These are phyloP conservation scores for Cryoendolithus antarcticus DNA, from an alignment of 2,329 filamentous ascomycete species.

Conservation along the genomic window DNA sequence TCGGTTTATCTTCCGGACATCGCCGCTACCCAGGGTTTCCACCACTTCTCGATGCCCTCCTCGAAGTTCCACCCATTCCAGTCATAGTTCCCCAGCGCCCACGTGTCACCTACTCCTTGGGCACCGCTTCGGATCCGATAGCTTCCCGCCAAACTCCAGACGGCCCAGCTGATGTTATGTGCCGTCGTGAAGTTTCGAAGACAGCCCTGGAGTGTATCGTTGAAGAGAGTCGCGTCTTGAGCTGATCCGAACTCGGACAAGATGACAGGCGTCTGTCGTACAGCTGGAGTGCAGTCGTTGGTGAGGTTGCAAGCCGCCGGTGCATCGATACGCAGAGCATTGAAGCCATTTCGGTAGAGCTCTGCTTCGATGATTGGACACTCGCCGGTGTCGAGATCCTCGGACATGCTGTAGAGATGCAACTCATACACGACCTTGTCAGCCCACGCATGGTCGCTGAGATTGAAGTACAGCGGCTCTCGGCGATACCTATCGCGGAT, in stretches of 20 bases:
- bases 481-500: slow-evolving; percentile 32
- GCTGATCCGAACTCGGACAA: slow-evolving; percentile 26
- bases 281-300: slow-evolving; percentile 22
- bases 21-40: slow-evolving; percentile 38
- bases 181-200: slow-evolving; percentile 33
- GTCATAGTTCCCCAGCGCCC: slow-evolving; percentile 36
- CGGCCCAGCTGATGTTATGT: slow-evolving; percentile 37
- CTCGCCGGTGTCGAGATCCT: slow-evolving; percentile 27
- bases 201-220: slow-evolving; percentile 36
- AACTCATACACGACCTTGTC: slow-evolving; percentile 38
- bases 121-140: slow-evolving; percentile 35
- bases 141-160: slow-evolving; percentile 38
- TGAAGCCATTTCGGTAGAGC: slow-evolving; percentile 40
- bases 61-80: slow-evolving; percentile 37
- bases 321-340: slow-evolving; percentile 28
- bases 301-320: slow-evolving; percentile 25
- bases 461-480: slow-evolving; percentile 34
- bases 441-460: slow-evolving; percentile 34
- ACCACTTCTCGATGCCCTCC: slow-evolving; percentile 35
- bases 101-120: slow-evolving; percentile 36
- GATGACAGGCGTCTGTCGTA: slow-evolving; percentile 25
- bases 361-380: slow-evolving; percentile 37
- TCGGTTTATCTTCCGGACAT: slow-evolving; percentile 28
- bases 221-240: slow-evolving; percentile 29
- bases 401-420: slow-evolving; percentile 30